phyloP scores from a whole-genome alignment of 2,329 filamentous ascomycete species.

The Phoma sp. region DNA sequence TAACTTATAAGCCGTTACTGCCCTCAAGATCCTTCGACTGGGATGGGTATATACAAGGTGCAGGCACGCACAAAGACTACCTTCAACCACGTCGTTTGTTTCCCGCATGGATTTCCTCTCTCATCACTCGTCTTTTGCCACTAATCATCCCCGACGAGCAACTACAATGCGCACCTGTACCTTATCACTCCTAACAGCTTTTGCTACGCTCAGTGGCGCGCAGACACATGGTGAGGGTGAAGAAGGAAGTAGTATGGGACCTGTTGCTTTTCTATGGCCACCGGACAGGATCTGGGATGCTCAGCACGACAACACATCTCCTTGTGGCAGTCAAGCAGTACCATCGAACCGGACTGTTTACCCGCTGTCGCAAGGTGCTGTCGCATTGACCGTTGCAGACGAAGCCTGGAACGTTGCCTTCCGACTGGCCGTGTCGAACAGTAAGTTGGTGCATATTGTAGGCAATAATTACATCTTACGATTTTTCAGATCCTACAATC shows the following conservation, averaged over 20 bases:
- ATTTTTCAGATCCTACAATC: conserved; percentile 41
- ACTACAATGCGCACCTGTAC: conserved; percentile 14
- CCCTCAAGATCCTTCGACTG: too few relatives aligned
- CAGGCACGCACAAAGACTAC: too few relatives aligned
- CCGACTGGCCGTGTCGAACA: conserved; percentile 59
- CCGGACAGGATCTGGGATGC: conserved; percentile 62
- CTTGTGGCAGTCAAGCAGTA: conserved; percentile 61
- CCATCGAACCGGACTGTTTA: conserved; percentile 61
- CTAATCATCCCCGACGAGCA: neutral
- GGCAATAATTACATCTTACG: neutral
- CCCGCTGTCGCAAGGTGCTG: conserved; percentile 61
- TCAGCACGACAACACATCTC: conserved; percentile 61
- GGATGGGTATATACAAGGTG: too few relatives aligned
- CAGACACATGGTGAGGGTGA: conserved; percentile 37
- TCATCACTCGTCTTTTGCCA: too few relatives aligned
- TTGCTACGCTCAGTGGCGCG: conserved; percentile 12
- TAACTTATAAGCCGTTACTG: too few relatives aligned
- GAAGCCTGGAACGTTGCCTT: conserved; percentile 63
- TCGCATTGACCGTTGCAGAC: conserved; percentile 63
- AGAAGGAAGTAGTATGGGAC: conserved; percentile 55
- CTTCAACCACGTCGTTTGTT: too few relatives aligned
- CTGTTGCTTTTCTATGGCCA: conserved; percentile 67
- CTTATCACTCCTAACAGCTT: conserved; percentile 3
- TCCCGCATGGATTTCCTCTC: too few relatives aligned
- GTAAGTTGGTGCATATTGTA: conserved; percentile 43